These are phyloP conservation scores for Rosa lucieae DNA, from an alignment of 306 rosid genomes.

Conservation along the genomic window DNA sequence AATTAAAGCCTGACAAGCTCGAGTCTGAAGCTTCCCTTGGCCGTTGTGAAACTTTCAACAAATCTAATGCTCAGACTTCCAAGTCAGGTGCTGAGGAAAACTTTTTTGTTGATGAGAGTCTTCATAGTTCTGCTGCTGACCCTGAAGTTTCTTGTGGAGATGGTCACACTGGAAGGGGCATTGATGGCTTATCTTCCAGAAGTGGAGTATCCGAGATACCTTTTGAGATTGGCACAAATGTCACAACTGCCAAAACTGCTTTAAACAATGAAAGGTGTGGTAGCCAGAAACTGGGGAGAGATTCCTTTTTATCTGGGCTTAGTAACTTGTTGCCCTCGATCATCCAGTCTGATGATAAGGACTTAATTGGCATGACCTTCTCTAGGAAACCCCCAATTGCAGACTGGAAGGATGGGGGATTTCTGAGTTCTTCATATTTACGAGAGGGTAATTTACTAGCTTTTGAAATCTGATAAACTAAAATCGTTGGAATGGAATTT, in stretches of 20 bases:
- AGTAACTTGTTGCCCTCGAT: constrained; percentile 26
- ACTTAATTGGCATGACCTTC: constrained; percentile 43
- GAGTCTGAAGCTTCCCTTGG: constrained; percentile 34
- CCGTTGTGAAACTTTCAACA: constrained; percentile 7
- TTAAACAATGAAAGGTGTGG: constrained; percentile 30
- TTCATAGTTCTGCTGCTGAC: constrained; percentile 27
- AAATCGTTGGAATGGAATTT: neutral
- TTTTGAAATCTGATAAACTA: neutral
- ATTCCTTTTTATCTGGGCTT: constrained; percentile 32
- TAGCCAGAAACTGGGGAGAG: constrained; percentile 29
- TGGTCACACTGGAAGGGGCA: constrained; percentile 21
- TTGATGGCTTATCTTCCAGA: constrained; percentile 28
- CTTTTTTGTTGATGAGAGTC: constrained; percentile 26
- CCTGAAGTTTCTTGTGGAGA: constrained; percentile 24
- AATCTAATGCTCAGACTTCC: constrained; percentile 23
- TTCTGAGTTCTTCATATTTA: constrained; percentile 27
- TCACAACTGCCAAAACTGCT: constrained; percentile 13
- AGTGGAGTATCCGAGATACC: constrained; percentile 26
- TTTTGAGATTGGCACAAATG: constrained; percentile 29
- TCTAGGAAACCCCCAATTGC: constrained; percentile 38
- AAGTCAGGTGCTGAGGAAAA: constrained; percentile 25
- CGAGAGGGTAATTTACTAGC: constrained; percentile 14
- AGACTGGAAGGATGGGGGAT: constrained; percentile 31
- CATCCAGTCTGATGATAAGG: constrained; percentile 29
- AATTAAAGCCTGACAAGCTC: constrained; percentile 25